Conservation (phyloP, 139 green algal genomes). For the Desmodesmus armatus region DNA sequence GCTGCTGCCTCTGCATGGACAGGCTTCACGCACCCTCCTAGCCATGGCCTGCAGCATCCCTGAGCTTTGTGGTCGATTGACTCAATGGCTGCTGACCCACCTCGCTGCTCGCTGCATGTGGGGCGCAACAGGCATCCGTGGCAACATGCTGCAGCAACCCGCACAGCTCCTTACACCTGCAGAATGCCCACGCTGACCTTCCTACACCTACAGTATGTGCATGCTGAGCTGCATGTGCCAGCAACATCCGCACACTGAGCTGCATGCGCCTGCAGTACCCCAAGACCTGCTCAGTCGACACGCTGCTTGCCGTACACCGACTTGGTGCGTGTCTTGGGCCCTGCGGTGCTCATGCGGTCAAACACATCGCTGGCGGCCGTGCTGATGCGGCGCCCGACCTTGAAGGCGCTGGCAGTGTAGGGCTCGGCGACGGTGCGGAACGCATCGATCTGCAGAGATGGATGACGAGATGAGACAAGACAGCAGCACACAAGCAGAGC, state of each 20-base stretch:
- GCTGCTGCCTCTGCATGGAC: no score
- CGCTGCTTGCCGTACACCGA: conserved; percentile 9
- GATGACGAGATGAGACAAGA: no score
- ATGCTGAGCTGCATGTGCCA: no score
- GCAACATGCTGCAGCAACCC: background rate
- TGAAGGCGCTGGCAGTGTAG: conserved; percentile 37
- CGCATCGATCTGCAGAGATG: conserved; percentile 18
- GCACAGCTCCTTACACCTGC: no score
- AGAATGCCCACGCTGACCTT: no score
- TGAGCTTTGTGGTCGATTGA: no score
- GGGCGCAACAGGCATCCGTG: no score
- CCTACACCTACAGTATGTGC: background rate
- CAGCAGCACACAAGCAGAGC: background rate
- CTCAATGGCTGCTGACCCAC: no score
- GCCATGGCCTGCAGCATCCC: no score
- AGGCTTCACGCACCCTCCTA: no score
- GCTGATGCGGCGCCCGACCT: conserved; percentile 21
- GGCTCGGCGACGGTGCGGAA: conserved; percentile 40
- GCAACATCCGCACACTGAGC: background rate
- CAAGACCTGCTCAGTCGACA: no score
- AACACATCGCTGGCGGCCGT: conserved; percentile 25
- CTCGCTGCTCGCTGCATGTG: no score
- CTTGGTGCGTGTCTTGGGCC: conserved; percentile 32
- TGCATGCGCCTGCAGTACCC: background rate
- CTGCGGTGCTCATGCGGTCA: conserved; percentile 13